Base-by-base conservation (phyloP, 2,329 filamentous ascomycete genomes). In the Aspergillus uvarum region DNA sequence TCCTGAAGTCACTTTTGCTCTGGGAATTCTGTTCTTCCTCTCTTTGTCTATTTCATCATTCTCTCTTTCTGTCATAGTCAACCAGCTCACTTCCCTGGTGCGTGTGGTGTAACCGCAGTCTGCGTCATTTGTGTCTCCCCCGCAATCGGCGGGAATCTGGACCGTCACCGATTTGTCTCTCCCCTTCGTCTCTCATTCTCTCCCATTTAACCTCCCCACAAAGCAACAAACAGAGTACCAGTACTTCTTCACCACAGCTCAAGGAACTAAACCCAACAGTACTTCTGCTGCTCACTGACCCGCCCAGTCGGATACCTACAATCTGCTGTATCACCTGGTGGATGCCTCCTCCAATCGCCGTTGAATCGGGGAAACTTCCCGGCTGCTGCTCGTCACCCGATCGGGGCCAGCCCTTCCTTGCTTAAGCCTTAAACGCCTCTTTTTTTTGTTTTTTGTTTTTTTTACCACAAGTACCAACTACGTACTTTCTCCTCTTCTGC, bases 351-450 rank as follows among this genome's bases (percentile, higher is more conserved):
- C 57, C 63, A 60, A 63, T 62, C 59, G 56, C 38, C 54, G n/a
- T 44, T 57, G 42, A 31, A 53, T 52, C 50, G 38, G 51, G 47
- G 51, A 59, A 32, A 51, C 44, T 50, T 58, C 52, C 61, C 50
- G 53, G 38, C 53, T 60, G 55, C 61, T 65, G 63, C 61, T 58
- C 31, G 55, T 65, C 63, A 53, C 63, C 59, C 61, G 59, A 60
- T 62, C 61, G 44, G 61, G 63, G 49, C 48, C 59, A 58, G 35
- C 21, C 56, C 51, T 31, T 26, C 52, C 52, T 51, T 59, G 47
- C 60, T 38, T 47, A 52, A 42, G n/a, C 44, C 31, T 52, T n/a
- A n/a, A 22, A 47, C 21, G 44, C 57, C 47, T 47, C 32, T 10
- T 42, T 26, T 26, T 42, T 54, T 19, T 50, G 31, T 29, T 31